These are phyloP conservation scores for Avicennia marina DNA, from an alignment of 257 asterid genomes.

Conservation along the genomic window DNA sequence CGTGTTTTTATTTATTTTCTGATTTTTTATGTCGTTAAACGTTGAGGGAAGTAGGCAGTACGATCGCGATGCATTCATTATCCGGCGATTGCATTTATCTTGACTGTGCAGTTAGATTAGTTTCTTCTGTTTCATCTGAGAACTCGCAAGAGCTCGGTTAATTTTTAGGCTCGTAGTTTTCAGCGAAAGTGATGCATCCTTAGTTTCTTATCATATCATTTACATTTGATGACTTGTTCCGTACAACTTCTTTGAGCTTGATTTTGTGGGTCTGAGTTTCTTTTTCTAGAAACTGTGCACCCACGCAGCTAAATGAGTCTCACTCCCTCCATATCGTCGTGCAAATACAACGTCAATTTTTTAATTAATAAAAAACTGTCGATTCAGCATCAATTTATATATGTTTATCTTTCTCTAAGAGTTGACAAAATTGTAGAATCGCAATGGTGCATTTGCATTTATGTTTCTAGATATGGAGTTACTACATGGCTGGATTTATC, in stretches of 20 bases:
- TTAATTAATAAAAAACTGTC: no score
- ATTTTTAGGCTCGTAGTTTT: conserved; percentile 4
- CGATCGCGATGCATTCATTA: no score
- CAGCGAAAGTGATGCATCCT: not conserved
- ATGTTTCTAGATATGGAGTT: no score
- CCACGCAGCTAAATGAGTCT: no score
- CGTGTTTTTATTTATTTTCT: not conserved
- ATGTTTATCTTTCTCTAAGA: no score
- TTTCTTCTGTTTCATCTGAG: not conserved
- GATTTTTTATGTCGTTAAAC: not conserved
- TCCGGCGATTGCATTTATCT: no score
- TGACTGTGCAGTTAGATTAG: not conserved
- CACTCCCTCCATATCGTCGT: no score
- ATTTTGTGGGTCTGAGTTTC: not conserved
- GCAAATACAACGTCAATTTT: no score
- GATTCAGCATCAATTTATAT: no score
- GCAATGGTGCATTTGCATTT: no score
- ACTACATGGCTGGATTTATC: no score
- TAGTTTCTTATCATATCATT: not conserved
- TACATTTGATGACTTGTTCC: not conserved
- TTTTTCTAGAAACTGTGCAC: not conserved
- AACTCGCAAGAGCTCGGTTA: not conserved
- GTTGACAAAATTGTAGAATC: no score
- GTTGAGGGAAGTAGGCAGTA: not conserved
- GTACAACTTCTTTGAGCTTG: not conserved